Percentiles rank a stretch among this genome's conserved stretches.
phyloP scores from a whole-genome alignment of 1,139 yeast species.

The Yamadazyma pseudoaaseri region DNA sequence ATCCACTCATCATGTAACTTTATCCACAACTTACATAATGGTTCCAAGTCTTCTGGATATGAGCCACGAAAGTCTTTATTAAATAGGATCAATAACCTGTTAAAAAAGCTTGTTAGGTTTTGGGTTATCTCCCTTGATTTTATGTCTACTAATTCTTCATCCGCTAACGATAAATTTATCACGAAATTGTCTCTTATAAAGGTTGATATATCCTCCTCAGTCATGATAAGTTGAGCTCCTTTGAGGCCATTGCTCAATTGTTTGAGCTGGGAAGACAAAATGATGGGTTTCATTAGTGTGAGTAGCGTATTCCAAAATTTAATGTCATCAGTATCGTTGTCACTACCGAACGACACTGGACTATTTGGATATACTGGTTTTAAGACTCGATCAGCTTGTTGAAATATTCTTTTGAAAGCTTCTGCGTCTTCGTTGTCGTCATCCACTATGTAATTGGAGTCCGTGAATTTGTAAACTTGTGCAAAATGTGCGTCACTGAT shows the following conservation, averaged over 20 bases:
- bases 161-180: slow-evolving; percentile 4
- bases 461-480: slow-evolving; percentile 37
- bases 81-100: slow-evolving; percentile 22
- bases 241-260: slow-evolving; percentile 11
- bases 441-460: slow-evolving; percentile 32
- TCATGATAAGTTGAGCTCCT: slow-evolving; percentile 16
- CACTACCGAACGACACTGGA: slow-evolving; percentile 5
- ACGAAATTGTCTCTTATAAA: slow-evolving; percentile 26
- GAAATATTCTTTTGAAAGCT: slow-evolving; percentile 34
- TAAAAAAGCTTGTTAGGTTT: slow-evolving; percentile 28
- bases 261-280: slow-evolving; percentile 15
- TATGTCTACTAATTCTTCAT: slow-evolving; percentile 27
- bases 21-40: slow-evolving; percentile 20
- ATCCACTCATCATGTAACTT: slow-evolving; percentile 25
- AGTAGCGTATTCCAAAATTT: slow-evolving; percentile 25
- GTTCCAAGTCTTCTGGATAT: slow-evolving; percentile 6
- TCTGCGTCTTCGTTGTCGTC: slow-evolving; percentile 31
- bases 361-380: slow-evolving; percentile 17
- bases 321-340: slow-evolving; percentile 14
- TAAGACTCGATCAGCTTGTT: slow-evolving; percentile 42
- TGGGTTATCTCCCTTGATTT: slow-evolving; percentile 30
- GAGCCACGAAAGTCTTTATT: slow-evolving; percentile 20
- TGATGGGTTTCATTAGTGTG: slow-evolving; percentile 15
- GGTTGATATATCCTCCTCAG: slow-evolving; percentile 32
- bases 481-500: slow-evolving; percentile 38